phyloP scores from a whole-genome alignment of 331 rosid genomes.

The Rosa hybrid region DNA sequence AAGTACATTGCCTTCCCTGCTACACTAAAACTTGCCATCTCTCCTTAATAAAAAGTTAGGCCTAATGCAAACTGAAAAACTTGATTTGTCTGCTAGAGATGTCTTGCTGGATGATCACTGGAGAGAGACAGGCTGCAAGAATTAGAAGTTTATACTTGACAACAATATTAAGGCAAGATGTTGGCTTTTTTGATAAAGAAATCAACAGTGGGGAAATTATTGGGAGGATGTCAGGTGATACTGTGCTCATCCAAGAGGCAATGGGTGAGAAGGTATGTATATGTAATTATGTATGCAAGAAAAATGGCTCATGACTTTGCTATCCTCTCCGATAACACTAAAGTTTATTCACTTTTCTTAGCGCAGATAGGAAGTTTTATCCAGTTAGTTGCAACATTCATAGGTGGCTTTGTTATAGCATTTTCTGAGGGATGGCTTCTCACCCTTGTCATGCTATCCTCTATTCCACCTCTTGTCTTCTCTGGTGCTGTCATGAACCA shows the following conservation, averaged over 20 bases:
- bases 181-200: constrained; percentile 74
- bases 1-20: constrained; percentile 33
- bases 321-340: neutral
- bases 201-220: constrained; percentile 74
- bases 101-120: constrained; percentile 79
- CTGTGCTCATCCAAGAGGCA: constrained; percentile 87
- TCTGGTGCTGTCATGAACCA: constrained; percentile 47
- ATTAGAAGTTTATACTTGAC: constrained; percentile 72
- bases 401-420: constrained; percentile 64
- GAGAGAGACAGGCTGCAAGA: constrained; percentile 82
- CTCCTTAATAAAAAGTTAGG: too few relatives aligned
- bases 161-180: constrained; percentile 81
- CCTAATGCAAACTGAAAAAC: too few relatives aligned
- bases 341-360: neutral
- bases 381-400: constrained; percentile 57
- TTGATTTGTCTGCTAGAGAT: constrained; percentile 51
- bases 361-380: constrained; percentile 70
- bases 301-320: neutral
- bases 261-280: constrained; percentile 82
- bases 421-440: constrained; percentile 79
- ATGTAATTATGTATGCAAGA: neutral
- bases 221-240: constrained; percentile 87
- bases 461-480: constrained; percentile 58
- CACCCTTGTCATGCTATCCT: constrained; percentile 63
- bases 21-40: too few relatives aligned